A percentile compares a stretch with the other conserved stretches of the same genome.
Conservation (phyloP, 2,329 filamentous ascomycete genomes). For the Fusarium foetens region DNA sequence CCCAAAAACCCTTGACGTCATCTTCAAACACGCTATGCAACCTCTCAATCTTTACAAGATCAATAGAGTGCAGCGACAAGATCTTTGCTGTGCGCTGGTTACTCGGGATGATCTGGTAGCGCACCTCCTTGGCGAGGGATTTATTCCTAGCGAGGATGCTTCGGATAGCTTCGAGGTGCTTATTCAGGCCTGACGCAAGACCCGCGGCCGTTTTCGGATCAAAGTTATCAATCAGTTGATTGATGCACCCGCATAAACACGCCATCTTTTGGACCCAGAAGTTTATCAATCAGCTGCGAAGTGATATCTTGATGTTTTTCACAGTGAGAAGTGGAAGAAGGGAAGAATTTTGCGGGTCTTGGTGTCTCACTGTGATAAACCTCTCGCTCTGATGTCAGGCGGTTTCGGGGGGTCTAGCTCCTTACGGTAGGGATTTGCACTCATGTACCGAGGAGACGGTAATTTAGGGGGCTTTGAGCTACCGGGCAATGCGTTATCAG, state of each 20-base stretch:
- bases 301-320: neutral
- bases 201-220: constrained; percentile 36
- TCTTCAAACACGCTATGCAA: constrained; percentile 21
- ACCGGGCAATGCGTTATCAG: neutral
- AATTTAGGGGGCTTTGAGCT: neutral
- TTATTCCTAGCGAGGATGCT: constrained; percentile 45
- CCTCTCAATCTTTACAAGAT: constrained; percentile 19
- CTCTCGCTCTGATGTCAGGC: constrained; percentile 14
- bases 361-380: constrained; percentile 37
- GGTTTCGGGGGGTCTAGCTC: constrained; percentile 6
- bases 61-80: constrained; percentile 34
- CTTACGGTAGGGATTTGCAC: neutral
- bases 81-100: constrained; percentile 48
- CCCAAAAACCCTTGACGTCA: constrained; percentile 44
- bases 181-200: constrained; percentile 42
- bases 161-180: constrained; percentile 42
- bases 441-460: neutral
- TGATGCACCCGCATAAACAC: constrained; percentile 42
- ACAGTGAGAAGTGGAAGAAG: constrained; percentile 22
- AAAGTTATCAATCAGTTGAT: constrained; percentile 35
- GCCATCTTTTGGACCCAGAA: neutral
- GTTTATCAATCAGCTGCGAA: neutral
- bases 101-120: constrained; percentile 46
- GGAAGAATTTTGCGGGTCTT: constrained; percentile 1
- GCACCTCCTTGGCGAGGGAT: constrained; percentile 43